Evolutionary conservation across 2,329 filamentous ascomycete genomes (phyloP).

Genomic region (Phoma sp.): DNA sequence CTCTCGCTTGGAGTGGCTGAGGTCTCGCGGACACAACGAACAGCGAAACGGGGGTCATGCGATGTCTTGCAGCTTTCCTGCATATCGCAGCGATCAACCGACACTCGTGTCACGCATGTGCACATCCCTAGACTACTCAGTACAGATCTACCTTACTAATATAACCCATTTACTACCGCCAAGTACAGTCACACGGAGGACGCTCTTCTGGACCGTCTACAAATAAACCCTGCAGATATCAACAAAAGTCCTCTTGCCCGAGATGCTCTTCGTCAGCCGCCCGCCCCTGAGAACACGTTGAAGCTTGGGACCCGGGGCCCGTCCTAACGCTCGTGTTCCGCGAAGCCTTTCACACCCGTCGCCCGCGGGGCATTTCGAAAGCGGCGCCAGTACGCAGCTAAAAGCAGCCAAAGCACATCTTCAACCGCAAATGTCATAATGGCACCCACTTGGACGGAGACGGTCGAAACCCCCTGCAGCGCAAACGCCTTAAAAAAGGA

Average conservation of each 20-base stretch:
- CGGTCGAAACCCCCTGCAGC: slow-evolving; percentile 15
- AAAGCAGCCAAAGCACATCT: slow-evolving; percentile 1
- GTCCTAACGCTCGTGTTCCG: slow-evolving; percentile 13
- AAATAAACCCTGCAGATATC: background rate
- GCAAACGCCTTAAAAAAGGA: background rate
- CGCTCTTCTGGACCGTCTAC: slow-evolving; percentile 3
- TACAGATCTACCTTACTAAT: slow-evolving; percentile 6
- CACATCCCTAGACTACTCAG: slow-evolving; percentile 1
- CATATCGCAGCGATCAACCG: slow-evolving; percentile 8
- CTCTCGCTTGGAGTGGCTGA: background rate
- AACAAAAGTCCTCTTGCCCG: slow-evolving; percentile 2
- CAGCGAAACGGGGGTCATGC: slow-evolving; percentile 15
- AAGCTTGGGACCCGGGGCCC: slow-evolving; percentile 5
- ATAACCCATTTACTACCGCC: background rate
- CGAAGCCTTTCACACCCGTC: background rate
- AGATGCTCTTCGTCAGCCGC: background rate
- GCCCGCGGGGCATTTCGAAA: background rate
- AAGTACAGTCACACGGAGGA: background rate
- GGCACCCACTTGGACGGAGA: slow-evolving; percentile 6
- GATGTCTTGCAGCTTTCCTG: slow-evolving; percentile 17
- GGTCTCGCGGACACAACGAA: slow-evolving; percentile 8
- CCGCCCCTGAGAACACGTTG: slow-evolving; percentile 2
- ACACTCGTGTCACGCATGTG: background rate
- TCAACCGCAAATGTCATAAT: slow-evolving; percentile 4
- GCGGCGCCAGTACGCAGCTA: background rate